phyloP scores from a whole-genome alignment of 192 early-diverging fungal species.

The Linderina pennispora region DNA sequence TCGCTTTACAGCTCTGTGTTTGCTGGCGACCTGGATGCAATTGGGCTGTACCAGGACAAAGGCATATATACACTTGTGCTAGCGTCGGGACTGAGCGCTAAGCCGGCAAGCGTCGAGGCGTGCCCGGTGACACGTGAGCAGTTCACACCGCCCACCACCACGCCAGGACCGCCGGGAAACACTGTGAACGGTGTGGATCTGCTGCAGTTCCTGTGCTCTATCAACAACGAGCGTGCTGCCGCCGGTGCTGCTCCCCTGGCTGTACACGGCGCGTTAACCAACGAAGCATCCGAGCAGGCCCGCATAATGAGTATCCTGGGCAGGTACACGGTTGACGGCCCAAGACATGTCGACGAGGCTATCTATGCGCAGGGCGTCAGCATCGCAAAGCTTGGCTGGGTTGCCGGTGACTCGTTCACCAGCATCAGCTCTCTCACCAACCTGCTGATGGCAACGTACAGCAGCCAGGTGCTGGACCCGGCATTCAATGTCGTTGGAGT shows the following conservation, averaged over 20 bases:
- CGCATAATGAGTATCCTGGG: conserved; percentile 29
- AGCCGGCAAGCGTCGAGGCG: conserved; percentile 5
- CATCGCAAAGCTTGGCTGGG: conserved; percentile 33
- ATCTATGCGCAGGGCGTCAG: conserved; percentile 18
- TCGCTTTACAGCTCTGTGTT: conserved; percentile 22
- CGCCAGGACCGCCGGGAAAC: background rate
- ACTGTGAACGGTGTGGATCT: conserved; percentile 29
- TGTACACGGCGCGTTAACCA: conserved; percentile 17
- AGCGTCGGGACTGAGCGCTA: conserved; percentile 9
- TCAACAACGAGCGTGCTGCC: conserved; percentile 16
- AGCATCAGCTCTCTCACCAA: conserved; percentile 7
- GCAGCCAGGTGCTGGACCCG: conserved; percentile 10
- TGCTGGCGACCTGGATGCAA: conserved; percentile 32
- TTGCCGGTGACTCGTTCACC: conserved; percentile 29
- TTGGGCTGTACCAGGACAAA: conserved; percentile 17
- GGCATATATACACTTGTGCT: conserved; percentile 39
- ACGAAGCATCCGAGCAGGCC: conserved; percentile 31
- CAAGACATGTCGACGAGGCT: conserved; percentile 33
- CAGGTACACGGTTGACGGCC: conserved; percentile 29
- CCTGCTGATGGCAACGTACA: conserved; percentile 18
- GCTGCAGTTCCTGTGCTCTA: conserved; percentile 20
- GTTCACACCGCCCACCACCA: conserved; percentile 7
- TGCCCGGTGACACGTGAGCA: conserved; percentile 8
- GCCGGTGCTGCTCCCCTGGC: conserved; percentile 6
- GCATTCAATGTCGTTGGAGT: conserved; percentile 31